Percentiles rank a stretch among this genome's conserved stretches.
These are phyloP conservation scores for Diaporthe longicolla DNA, from an alignment of 2,329 filamentous ascomycete species.

Conservation along the genomic window DNA sequence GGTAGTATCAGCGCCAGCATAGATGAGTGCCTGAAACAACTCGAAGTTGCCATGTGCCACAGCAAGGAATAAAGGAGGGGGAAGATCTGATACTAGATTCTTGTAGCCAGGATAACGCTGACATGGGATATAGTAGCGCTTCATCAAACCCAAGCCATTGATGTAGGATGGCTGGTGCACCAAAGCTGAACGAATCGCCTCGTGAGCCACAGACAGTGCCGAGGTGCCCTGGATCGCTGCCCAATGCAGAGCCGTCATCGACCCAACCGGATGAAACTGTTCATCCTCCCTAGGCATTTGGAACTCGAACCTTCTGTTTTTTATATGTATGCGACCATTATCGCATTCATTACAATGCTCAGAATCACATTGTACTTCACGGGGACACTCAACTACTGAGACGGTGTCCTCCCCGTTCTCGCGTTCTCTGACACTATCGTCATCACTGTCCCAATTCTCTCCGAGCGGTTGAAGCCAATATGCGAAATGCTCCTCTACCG, in stretches of 20 bases:
- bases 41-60: background rate
- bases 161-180: slow-evolving; percentile 2
- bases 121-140: background rate
- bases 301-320: background rate
- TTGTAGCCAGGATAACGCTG: too few species aligned
- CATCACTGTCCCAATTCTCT: background rate
- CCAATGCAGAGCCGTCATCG: slow-evolving; percentile 6
- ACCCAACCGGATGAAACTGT: too few species aligned
- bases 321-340: background rate
- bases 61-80: background rate
- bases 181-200: background rate
- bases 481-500: background rate
- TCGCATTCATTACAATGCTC: background rate
- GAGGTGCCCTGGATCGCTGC: background rate
- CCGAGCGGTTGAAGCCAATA: background rate
- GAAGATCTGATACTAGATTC: background rate
- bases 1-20: background rate
- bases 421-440: background rate
- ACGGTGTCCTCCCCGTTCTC: too few species aligned
- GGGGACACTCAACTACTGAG: background rate
- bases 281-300: background rate
- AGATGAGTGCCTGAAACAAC: background rate
- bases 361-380: too few species aligned
- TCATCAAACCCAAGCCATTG: background rate
- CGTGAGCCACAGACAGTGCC: background rate